Conservation (phyloP, 495 filamentous ascomycete species). For the Penicillium desertorum region DNA sequence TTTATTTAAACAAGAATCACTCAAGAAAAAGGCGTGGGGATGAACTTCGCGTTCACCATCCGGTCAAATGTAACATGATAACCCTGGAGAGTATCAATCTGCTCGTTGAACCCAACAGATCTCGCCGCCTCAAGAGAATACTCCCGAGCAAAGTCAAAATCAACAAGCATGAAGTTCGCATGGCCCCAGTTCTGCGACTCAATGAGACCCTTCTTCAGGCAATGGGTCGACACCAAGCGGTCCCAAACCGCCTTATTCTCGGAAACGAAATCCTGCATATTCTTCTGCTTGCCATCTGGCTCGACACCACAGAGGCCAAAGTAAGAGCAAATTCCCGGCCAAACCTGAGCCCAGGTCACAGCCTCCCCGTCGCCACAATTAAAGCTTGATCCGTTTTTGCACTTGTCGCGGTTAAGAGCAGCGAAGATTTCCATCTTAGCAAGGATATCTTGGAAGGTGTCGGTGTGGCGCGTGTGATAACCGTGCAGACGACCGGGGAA, state of each 20-base stretch:
- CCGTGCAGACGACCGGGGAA: constrained; percentile 35
- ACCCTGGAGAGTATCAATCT: constrained; percentile 15
- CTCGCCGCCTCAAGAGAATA: constrained; percentile 14
- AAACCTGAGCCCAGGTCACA: constrained; percentile 33
- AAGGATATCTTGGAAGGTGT: constrained; percentile 41
- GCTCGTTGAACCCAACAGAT: constrained; percentile 17
- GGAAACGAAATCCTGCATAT: constrained; percentile 4
- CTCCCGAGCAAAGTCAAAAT: constrained; percentile 16
- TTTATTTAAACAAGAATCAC: too few species aligned
- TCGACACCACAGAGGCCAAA: constrained; percentile 39
- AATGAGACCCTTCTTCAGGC: constrained; percentile 18
- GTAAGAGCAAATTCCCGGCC: constrained; percentile 36
- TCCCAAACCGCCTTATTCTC: background rate
- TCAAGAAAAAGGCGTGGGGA: background rate
- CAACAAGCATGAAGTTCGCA: constrained; percentile 10
- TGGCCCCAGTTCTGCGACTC: constrained; percentile 18
- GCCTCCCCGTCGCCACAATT: constrained; percentile 37
- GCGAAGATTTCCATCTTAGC: constrained; percentile 39
- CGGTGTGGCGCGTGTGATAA: constrained; percentile 28
- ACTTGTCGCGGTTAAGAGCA: constrained; percentile 21
- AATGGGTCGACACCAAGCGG: constrained; percentile 14
- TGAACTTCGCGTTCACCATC: constrained; percentile 19
- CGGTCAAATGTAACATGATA: constrained; percentile 19
- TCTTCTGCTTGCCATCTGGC: background rate
- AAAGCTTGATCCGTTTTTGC: constrained; percentile 24